Base-by-base conservation (phyloP, 2,329 filamentous ascomycete species). In the Talaromyces sp. region DNA sequence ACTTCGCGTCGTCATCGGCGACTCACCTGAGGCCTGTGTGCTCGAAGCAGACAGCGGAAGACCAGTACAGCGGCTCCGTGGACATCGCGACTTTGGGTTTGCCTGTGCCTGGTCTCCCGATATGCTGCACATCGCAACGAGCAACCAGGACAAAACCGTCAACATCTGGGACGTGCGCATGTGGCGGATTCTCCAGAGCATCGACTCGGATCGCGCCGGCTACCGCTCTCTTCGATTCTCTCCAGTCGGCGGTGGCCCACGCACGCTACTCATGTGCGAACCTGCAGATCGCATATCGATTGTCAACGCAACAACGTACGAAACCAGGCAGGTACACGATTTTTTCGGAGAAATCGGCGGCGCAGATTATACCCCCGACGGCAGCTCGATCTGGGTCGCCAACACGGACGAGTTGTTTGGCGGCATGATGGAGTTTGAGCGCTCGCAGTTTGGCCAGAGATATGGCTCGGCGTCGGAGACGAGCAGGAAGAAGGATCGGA, bases 331-430 rank as follows among this genome's bases (percentile, higher is more conserved):
- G 61, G 73, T 75, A 4, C 73, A 78, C 43, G 76, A 79, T 62
- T 79, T 79, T 67, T 79, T 79, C 21, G 77, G 77, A 4, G 77
- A 79, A 57, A 74, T 79, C 29, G 76, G 73, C 6, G 77, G 77
- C 2, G 75, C 76, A 0, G 74, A 76, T 59, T 78, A 73, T 57
- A 69, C 72, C 24, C 74, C 75, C 1, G 76, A 79, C 59, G 77
- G 77, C 6, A 65, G 69, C 11, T 65, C 67, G 8, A 72, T 79
- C 62, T 79, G 75, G 74, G 74, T 78, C 32, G 74, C 76, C 6
- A 79, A 79, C 59, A 72, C 76, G 14, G 77, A 79, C 63, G 67
- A 69, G 9, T 68, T 72, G 19, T 77, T 77, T 61, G 77, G 77
- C 29, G 77, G 77, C 1, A 73, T 79, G 43, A 77, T 79, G 76